Evolutionary conservation across 176 grass and related monocot genomes (phyloP).

Genomic region (Aegilops longissima): DNA sequence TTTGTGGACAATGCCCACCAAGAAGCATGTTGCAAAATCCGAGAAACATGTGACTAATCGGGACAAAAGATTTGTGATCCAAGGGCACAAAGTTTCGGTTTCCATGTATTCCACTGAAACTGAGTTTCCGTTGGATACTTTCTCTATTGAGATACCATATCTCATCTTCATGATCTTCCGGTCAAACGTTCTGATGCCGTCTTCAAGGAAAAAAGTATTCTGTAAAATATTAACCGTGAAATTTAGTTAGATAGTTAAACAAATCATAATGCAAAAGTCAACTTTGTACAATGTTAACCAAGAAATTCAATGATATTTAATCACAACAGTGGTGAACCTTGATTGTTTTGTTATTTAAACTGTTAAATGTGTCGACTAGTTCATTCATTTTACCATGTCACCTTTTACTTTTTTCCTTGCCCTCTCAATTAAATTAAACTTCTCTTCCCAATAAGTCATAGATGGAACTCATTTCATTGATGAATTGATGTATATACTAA

Average conservation of each 20-base stretch:
- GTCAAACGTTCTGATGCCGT: too few relatives aligned
- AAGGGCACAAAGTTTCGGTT: too few relatives aligned
- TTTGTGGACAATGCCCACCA: too few relatives aligned
- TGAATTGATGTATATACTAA: neutral
- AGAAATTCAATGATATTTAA: slow-evolving; percentile 2
- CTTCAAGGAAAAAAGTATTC: neutral
- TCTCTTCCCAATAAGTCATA: too few relatives aligned
- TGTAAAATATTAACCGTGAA: too few relatives aligned
- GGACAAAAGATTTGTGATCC: too few relatives aligned
- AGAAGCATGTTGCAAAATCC: too few relatives aligned
- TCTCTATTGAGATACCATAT: slow-evolving; percentile 70
- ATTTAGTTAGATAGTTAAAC: too few relatives aligned
- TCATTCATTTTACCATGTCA: neutral
- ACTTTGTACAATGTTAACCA: neutral
- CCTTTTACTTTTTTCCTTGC: neutral
- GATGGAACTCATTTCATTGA: neutral
- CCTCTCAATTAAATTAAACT: neutral
- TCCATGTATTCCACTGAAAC: too few relatives aligned
- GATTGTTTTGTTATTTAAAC: neutral
- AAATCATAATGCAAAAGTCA: neutral
- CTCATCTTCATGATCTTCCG: slow-evolving; percentile 44
- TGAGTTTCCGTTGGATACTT: too few relatives aligned
- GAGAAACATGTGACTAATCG: too few relatives aligned
- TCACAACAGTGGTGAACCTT: neutral
- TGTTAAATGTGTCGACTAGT: neutral